phyloP scores from a whole-genome alignment of 768 basidiomycete genomes.

The Phaeotremella fagi region DNA sequence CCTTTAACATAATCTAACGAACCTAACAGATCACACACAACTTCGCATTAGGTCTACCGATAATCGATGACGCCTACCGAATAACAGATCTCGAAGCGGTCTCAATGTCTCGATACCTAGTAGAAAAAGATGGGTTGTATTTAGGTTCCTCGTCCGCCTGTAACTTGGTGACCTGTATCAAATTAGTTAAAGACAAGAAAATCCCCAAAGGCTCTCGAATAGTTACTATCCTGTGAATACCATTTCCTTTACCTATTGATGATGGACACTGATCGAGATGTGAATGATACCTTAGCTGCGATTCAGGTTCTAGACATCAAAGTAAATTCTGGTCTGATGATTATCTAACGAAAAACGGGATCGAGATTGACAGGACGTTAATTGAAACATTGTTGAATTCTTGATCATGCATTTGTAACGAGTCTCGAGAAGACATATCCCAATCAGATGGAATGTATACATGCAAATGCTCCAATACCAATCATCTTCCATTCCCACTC shows the following conservation, averaged over 20 bases:
- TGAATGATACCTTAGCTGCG: too few relatives aligned
- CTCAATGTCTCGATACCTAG: constrained; percentile 89
- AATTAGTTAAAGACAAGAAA: constrained; percentile 66
- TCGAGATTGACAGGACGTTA: constrained; percentile 25
- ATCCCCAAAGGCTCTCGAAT: constrained; percentile 65
- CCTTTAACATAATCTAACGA: background rate
- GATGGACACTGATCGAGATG: background rate
- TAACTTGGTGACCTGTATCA: constrained; percentile 87
- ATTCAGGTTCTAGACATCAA: constrained; percentile 86
- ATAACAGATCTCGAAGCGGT: constrained; percentile 92
- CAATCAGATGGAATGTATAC: too few relatives aligned
- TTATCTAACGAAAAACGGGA: constrained; percentile 31
- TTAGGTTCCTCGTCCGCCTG: constrained; percentile 94
- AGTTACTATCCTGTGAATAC: constrained; percentile 73
- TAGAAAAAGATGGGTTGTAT: constrained; percentile 84
- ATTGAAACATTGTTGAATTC: background rate
- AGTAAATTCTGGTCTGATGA: constrained; percentile 59
- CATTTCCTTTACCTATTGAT: background rate
- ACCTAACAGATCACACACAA: constrained; percentile 65
- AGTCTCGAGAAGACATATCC: too few relatives aligned
- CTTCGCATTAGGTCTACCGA: constrained; percentile 72
- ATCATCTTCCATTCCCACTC: background rate
- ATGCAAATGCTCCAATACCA: too few relatives aligned
- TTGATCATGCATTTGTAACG: background rate
- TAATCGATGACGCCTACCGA: constrained; percentile 85